phyloP scores from a whole-genome alignment of 306 rosid species.

The Gastrolobium villosum region DNA sequence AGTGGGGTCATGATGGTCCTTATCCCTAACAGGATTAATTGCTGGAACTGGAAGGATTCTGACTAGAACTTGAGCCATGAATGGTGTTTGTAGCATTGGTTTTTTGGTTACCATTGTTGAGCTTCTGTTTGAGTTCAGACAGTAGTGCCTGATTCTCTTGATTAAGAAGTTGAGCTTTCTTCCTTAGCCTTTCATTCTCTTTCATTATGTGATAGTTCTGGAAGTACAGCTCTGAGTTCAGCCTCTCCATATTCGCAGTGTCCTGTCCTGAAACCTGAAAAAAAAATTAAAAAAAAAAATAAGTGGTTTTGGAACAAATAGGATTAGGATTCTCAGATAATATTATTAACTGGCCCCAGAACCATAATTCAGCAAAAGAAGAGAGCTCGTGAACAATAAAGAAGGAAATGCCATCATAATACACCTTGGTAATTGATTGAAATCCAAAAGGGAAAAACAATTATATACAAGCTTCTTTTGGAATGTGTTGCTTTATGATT shows the following conservation, averaged over 20 bases:
- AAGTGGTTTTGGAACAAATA: neutral
- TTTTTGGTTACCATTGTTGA: conserved; percentile 60
- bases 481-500: conserved; percentile 53
- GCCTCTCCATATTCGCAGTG: conserved; percentile 69
- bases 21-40: conserved; percentile 54
- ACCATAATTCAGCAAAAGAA: conserved; percentile 33
- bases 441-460: conserved; percentile 40
- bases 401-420: conserved; percentile 31
- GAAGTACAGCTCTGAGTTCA: conserved; percentile 86
- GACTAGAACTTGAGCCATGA: conserved; percentile 62
- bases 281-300: neutral
- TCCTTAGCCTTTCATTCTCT: conserved; percentile 93
- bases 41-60: conserved; percentile 68
- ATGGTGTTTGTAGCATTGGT: conserved; percentile 53
- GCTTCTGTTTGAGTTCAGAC: conserved; percentile 85
- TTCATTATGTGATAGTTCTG: conserved; percentile 94
- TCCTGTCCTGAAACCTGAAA: conserved; percentile 49
- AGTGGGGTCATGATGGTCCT: conserved; percentile 62
- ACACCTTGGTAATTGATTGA: conserved; percentile 42
- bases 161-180: conserved; percentile 88
- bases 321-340: conserved; percentile 33
- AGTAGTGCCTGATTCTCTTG: conserved; percentile 94
- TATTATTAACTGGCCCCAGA: conserved; percentile 4
- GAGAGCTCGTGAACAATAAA: conserved; percentile 16
- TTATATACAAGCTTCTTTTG: conserved; percentile 46